Conservation (phyloP, 441 rosid genomes). For the Populus hybrid region DNA sequence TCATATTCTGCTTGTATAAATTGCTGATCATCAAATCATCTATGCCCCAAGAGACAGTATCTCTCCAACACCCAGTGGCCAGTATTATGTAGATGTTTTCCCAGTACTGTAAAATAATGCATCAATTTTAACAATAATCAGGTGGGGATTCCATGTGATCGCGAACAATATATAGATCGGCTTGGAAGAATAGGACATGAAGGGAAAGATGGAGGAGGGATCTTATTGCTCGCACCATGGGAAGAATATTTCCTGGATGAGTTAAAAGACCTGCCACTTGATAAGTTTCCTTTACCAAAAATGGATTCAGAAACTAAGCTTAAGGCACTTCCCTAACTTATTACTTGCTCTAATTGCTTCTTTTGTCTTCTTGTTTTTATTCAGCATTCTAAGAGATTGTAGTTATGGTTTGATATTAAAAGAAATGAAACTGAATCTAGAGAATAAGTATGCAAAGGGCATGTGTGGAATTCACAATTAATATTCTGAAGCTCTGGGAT, state of each 20-base stretch:
- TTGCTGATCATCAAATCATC: neutral
- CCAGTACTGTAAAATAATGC: neutral
- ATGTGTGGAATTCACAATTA: neutral
- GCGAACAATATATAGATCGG: conserved; percentile 88
- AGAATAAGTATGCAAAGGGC: neutral
- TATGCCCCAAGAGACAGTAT: neutral
- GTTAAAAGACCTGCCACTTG: conserved; percentile 75
- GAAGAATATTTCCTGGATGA: conserved; percentile 83
- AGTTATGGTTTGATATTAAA: neutral
- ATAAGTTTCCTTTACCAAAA: conserved; percentile 48
- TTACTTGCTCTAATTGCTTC: conserved; percentile 7
- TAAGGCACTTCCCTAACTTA: conserved; percentile 47
- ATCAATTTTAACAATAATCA: conserved; percentile 26
- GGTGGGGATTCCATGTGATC: conserved; percentile 80
- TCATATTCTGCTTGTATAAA: neutral
- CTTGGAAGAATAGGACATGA: conserved; percentile 92
- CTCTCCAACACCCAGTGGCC: neutral
- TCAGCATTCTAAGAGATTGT: neutral
- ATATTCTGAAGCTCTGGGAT: conserved; percentile 2
- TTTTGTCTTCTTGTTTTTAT: neutral
- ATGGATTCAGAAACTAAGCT: conserved; percentile 52
- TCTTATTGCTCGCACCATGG: conserved; percentile 91
- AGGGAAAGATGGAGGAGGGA: conserved; percentile 80
- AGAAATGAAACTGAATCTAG: neutral
- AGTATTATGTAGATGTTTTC: neutral